Evolutionary conservation across 2,329 filamentous ascomycete species (phyloP).

Genomic region (Teratosphaeriaceae sp.): DNA sequence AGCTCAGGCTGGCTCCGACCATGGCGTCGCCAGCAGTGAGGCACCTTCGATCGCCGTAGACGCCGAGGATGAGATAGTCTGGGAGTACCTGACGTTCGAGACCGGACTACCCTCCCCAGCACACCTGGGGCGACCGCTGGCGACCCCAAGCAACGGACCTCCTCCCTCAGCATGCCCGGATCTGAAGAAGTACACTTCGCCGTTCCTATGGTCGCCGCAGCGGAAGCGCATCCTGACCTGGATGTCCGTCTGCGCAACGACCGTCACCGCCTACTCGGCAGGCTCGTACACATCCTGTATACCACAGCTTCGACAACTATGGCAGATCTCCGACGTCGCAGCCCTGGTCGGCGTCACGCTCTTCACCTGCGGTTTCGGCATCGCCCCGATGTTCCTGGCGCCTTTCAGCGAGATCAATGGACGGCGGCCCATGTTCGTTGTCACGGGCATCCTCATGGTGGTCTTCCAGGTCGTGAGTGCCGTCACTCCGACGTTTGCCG

Average conservation of each 20-base stretch:
- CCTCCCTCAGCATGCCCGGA: conserved; percentile 55
- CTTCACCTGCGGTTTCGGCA: conserved; percentile 73
- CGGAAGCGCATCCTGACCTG: conserved; percentile 65
- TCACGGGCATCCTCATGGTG: conserved; percentile 65
- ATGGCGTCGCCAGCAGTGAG: conserved; percentile 14
- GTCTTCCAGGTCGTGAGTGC: conserved; percentile 67
- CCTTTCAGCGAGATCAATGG: conserved; percentile 87
- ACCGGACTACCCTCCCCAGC: conserved; percentile 49
- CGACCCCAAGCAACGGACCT: conserved; percentile 6
- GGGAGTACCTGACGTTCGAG: conserved; percentile 57
- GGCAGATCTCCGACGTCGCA: conserved; percentile 58
- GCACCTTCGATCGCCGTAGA: conserved; percentile 2
- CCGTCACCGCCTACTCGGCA: conserved; percentile 71
- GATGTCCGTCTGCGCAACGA: conserved; percentile 69
- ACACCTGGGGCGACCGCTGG: conserved; percentile 23
- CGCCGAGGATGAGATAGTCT: conserved; percentile 38
- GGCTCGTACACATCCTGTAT: conserved; percentile 71
- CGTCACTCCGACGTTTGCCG: conserved; percentile 60
- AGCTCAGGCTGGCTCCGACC: conserved; percentile 11
- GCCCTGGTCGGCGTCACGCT: conserved; percentile 70
- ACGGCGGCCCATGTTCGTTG: conserved; percentile 72
- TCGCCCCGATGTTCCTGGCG: conserved; percentile 81
- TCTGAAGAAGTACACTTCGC: conserved; percentile 59
- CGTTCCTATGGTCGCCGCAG: conserved; percentile 63
- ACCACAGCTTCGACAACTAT: conserved; percentile 58